Base-by-base conservation (phyloP, 106 monocot genomes). In the Hemerocallis citrina region DNA sequence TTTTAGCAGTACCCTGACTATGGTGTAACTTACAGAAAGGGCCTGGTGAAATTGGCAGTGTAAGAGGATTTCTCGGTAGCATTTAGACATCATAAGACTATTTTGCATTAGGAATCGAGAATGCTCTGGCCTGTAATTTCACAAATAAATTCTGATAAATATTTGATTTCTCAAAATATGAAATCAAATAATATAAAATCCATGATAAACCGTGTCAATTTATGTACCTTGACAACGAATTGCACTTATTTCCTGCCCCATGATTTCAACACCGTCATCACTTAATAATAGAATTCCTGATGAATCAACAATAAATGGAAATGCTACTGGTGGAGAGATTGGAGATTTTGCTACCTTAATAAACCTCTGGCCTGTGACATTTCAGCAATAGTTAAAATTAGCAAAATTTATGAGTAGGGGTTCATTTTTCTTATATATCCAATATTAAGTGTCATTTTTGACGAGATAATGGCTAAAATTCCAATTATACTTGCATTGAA, bases 301-400 rank as follows among this genome's bases (percentile, higher is more conserved):
- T 13, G 89, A 75, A 70, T 78, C 66, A 0, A 94, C 76, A 7
- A 63, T 33, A 61, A 89, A 94, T 23, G 94, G 85, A 77, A 89
- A 94, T 44, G 75, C 66, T 30, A 94, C 46, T 23, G 94, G 78
- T 34, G 83, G 89, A 67, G 89, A 86, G 25, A 83, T 59, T 15
- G 94, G 94, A 32, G 85, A 89, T 66, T 94, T 94, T 49, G 94
- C 89, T 62, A 94, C 82, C 75, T 94, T 89, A 49, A 94, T 83
- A 33, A 78, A 94, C 66, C 69, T 85, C 34, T 85, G 68, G 57
- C 83, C 94, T 94, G 64, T 25, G 78, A 59, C 16, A 39, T 33
- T 57, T 59, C 34, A 38, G 11, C 10, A 22, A 20, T 9, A 20
- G 1, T 22, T 27, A 1, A 15, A 33, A 24, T 20, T 12, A 38